Conservation (phyloP, 1,139 yeast genomes). For the Geotrichum carabidarum region DNA sequence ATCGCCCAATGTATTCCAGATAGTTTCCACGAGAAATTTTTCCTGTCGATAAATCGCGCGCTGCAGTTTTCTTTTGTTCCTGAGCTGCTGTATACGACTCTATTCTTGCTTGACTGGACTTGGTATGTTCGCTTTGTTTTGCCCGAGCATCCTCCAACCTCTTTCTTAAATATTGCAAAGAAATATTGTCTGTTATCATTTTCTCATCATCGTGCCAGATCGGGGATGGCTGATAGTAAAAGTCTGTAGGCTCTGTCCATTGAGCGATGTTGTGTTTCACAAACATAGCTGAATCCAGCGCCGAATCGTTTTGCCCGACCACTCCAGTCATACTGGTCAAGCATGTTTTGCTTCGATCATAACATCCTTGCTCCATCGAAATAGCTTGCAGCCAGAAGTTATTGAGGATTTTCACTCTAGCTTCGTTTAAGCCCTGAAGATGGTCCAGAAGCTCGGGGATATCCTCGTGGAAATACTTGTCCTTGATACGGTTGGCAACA, state of each 20-base stretch:
- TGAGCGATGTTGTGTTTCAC: slow-evolving; percentile 72
- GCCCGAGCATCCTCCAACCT: slow-evolving; percentile 44
- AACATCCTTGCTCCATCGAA: slow-evolving; percentile 55
- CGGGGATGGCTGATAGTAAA: slow-evolving; percentile 77
- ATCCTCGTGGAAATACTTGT: slow-evolving; percentile 89
- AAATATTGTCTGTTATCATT: slow-evolving; percentile 57
- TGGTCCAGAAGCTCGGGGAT: slow-evolving; percentile 86
- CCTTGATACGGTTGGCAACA: slow-evolving; percentile 84
- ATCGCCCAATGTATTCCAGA: slow-evolving; percentile 50
- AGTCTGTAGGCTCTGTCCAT: slow-evolving; percentile 87
- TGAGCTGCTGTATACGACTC: slow-evolving; percentile 30
- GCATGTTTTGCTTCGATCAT: slow-evolving; percentile 50
- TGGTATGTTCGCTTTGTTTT: slow-evolving; percentile 27
- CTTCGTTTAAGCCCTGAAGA: slow-evolving; percentile 77
- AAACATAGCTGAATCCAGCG: slow-evolving; percentile 82
- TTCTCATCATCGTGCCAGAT: slow-evolving; percentile 97
- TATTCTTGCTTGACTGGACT: slow-evolving; percentile 34
- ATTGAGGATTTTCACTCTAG: slow-evolving; percentile 68
- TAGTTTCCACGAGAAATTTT: slow-evolving; percentile 28
- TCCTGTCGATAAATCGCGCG: slow-evolving; percentile 23
- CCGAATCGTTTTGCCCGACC: slow-evolving; percentile 66
- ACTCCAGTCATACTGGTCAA: slow-evolving; percentile 53
- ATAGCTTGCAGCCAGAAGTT: slow-evolving; percentile 62
- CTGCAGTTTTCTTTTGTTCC: slow-evolving; percentile 26
- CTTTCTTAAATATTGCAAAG: slow-evolving; percentile 60